Base-by-base conservation (phyloP, 2,329 filamentous ascomycete genomes). In the Hypoxylon sp. region DNA sequence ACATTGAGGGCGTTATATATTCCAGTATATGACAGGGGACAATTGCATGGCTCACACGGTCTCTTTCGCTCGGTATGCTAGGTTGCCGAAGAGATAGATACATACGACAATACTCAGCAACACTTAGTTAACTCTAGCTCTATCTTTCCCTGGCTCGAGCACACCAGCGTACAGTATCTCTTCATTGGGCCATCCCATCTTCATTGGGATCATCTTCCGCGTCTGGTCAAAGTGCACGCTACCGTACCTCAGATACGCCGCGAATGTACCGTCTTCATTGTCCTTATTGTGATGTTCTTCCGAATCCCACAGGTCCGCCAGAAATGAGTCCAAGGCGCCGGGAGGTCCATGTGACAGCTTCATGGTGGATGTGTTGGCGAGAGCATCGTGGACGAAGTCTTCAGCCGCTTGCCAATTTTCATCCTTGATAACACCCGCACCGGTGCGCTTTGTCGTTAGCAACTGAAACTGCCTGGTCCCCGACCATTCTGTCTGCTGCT, bases 221-320 rank as follows among this genome's bases (percentile, higher is more conserved):
- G 67, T 73, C 52, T 75, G 73, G 22, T 73, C 70, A 30, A 73
- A 73, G 42, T 73, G 70, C 8, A 73, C 70, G 26, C 71, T 75
- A 8, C 73, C 74, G 38, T 76, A 74, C 33, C 76, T 55, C 9
- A 78, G 50, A 33, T 75, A 74, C 3, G 71, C 71, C 2, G 73
- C 75, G 62, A 77, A 77, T 9, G 74, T 77, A 5, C 67, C 73
- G 12, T 73, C 70, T 16, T 65, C 66, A 12, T 70, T 72, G 56
- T 79, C 77, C 63, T 73, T 74, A 2, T 72, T 65, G 11, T 73
- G 67, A 51, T 77, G 72, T 28, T 75, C 73, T 48, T 71, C 32
- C 8, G 72, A 70, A 42, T 77, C 77, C 77, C 76, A 78, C 2
- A 78, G 56, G 20, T 73, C 71, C 1, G 76, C 76, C 22, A 77